Evolutionary conservation across 192 early-diverging fungal species (phyloP), one percentile per base, ranked within the genome.

Genomic region (Entophlyctis luteolus): DNA sequence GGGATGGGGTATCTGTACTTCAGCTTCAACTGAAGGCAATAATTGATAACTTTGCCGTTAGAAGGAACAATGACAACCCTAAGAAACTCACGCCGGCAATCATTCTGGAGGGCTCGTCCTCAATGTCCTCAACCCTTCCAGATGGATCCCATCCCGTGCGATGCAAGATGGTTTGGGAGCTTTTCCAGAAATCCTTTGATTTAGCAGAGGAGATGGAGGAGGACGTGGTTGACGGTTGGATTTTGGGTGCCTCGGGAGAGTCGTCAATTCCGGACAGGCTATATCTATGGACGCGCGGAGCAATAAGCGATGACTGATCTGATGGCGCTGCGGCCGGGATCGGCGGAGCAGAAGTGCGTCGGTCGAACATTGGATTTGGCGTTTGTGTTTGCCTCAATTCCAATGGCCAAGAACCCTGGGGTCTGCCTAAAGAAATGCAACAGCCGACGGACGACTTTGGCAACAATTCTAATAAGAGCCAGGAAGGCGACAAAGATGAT

Each of bases 1-100:
- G 63, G 63, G 39, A 66, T 27, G 1, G 63, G 63, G 35, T 66
- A 66, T 39, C 63, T 29, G 35, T 66, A 66, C 32, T 66, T 66
- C 25, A 66, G 34, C 42, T 66, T 66, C 4, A 66, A 34, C 63
- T 66, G 33, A 12, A 4, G 32, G 31, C 39, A 8, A 10, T 28
- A 33, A 52, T n/a, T 52, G 22, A 23, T 10, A 52, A 27, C 23
- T n/a, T n/a, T n/a, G n/a, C 49, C 12, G 12, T 23, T 8, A 10
- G 20, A 23, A 8, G 49, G 49, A 16, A 27, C 31, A 28, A 10
- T 25, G 32, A 34, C 16, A 28, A 34, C 35, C 12, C 4, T 6
- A 57, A 25, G 10, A 45, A 10, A 20, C 63, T 66, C n/a, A 66
- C 63, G 34, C 63, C 63, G 37, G 63, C 63, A 29, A 66, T 25